A percentile compares a stretch with the other conserved stretches of the same genome.
phyloP scores from a whole-genome alignment of 2,329 filamentous ascomycete genomes.

The Fusarium continuum region DNA sequence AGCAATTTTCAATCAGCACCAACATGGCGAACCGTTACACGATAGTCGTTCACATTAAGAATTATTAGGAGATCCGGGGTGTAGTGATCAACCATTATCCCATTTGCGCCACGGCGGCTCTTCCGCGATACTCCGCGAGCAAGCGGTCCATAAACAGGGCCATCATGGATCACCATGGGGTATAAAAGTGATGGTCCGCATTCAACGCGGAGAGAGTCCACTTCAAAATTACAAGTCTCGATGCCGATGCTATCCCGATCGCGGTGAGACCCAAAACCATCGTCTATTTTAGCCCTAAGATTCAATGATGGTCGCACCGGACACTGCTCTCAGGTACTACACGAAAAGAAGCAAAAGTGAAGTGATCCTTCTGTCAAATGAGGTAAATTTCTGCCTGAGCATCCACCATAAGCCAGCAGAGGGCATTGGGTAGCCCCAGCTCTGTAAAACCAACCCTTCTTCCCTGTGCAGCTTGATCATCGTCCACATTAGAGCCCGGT shows the following conservation, averaged over 20 bases:
- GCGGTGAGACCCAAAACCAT: constrained; percentile 9
- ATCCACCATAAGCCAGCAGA: constrained; percentile 5
- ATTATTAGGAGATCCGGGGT: background rate
- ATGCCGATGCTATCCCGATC: constrained; percentile 8
- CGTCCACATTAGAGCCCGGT: constrained; percentile 22
- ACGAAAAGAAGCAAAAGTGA: background rate
- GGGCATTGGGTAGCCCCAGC: background rate
- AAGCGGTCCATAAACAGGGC: constrained; percentile 17
- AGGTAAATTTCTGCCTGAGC: constrained; percentile 26
- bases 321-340: background rate
- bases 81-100: constrained; percentile 8
- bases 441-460: constrained; percentile 4
- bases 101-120: constrained; percentile 3
- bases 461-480: constrained; percentile 32
- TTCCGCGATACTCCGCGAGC: constrained; percentile 21
- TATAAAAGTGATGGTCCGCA: constrained; percentile 29
- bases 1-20: background rate
- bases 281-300: background rate
- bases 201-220: constrained; percentile 25
- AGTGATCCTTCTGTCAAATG: constrained; percentile 1
- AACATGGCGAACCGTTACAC: too few species aligned
- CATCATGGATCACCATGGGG: constrained; percentile 8
- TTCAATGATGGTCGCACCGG: background rate
- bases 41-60: background rate
- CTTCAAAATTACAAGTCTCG: constrained; percentile 1